Conservation (phyloP, 2,329 filamentous ascomycete genomes). For the Hymenotorrendiella dingleyae region DNA sequence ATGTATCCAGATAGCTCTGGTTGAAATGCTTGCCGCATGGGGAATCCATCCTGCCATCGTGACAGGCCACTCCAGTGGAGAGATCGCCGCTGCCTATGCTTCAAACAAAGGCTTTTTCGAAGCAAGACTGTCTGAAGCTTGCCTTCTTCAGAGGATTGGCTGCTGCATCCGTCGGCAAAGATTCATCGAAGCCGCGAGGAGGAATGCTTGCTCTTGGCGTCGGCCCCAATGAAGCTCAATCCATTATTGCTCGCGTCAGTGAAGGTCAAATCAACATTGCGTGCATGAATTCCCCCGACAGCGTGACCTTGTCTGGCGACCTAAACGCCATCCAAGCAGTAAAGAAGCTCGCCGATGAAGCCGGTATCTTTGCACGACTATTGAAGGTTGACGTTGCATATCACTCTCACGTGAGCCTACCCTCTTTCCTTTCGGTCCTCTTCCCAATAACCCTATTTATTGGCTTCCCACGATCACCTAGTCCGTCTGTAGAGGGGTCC, state of each 20-base stretch:
- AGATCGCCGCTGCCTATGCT: too few species aligned
- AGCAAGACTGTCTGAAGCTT: background rate
- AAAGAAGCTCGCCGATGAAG: background rate
- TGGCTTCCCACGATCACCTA: too few species aligned
- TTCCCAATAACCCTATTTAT: too few species aligned
- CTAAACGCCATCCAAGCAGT: background rate
- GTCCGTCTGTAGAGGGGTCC: too few species aligned
- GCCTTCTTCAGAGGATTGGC: background rate
- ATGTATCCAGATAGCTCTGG: too few species aligned
- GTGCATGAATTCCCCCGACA: background rate
- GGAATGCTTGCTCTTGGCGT: background rate
- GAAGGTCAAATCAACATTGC: background rate
- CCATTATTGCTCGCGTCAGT: background rate
- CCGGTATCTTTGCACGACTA: constrained; percentile 10
- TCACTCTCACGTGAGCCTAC: too few species aligned
- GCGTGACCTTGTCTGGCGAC: background rate
- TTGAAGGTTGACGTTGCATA: constrained; percentile 21
- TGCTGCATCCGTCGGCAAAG: background rate
- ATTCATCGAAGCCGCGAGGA: background rate
- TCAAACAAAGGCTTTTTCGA: background rate
- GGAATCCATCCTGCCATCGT: too few species aligned
- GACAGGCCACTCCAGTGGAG: too few species aligned
- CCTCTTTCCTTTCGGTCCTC: too few species aligned
- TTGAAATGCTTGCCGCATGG: too few species aligned
- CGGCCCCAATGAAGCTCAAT: background rate